Evolutionary conservation across 2,329 filamentous ascomycete genomes (phyloP).

Genomic region (Alternaria conjuncta): DNA sequence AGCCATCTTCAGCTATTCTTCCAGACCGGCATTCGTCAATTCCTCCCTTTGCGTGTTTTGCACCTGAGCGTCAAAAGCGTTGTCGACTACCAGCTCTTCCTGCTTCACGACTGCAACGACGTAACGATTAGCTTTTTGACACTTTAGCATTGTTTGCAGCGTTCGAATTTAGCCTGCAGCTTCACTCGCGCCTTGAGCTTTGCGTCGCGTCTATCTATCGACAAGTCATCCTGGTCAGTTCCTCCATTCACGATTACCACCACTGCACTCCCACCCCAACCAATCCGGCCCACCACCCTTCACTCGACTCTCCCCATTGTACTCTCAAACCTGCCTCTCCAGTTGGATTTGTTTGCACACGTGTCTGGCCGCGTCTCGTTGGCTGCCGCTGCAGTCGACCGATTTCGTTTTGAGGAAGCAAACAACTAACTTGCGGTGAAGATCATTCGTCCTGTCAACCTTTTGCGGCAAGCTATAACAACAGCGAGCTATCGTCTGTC

Average conservation of each 20-base stretch:
- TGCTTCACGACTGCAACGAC: constrained; percentile 50
- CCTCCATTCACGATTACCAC: not conserved
- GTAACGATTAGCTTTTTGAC: constrained; percentile 49
- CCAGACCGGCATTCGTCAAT: constrained; percentile 34
- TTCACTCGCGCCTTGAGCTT: constrained; percentile 13
- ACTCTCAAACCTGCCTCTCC: constrained; percentile 11
- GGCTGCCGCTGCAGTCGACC: constrained; percentile 28
- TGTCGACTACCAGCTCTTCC: constrained; percentile 25
- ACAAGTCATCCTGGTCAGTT: constrained; percentile 28
- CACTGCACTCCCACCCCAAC: not conserved
- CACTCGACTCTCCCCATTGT: constrained; percentile 6
- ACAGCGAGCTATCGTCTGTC: constrained; percentile 30
- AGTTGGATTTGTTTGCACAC: constrained; percentile 39
- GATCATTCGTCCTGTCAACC: constrained; percentile 26
- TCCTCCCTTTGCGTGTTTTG: constrained; percentile 41
- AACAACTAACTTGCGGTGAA: constrained; percentile 47
- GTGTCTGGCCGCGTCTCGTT: constrained; percentile 37
- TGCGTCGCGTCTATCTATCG: constrained; percentile 17
- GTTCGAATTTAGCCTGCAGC: constrained; percentile 36
- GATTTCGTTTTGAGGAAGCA: constrained; percentile 31
- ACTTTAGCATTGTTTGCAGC: constrained; percentile 50
- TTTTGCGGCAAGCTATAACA: constrained; percentile 34
- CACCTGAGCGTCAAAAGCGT: constrained; percentile 41
- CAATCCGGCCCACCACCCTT: not conserved
- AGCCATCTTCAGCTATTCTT: constrained; percentile 33